Conservation (phyloP, 257 asterid species). For the Knoxia roxburghii region DNA sequence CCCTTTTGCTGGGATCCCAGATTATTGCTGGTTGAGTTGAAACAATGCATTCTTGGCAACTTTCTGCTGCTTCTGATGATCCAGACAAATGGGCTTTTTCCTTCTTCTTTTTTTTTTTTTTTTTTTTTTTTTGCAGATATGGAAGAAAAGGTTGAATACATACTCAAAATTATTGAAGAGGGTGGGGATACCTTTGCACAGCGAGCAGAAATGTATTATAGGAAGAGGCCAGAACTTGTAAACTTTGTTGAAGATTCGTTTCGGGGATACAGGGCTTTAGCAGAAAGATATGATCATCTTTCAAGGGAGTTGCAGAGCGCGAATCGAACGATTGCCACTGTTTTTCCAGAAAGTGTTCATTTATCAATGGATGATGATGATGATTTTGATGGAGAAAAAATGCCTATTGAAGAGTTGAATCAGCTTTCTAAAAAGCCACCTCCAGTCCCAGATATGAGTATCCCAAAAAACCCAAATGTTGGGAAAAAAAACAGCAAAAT, state of each 20-base stretch:
- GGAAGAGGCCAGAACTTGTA: slow-evolving; percentile 48
- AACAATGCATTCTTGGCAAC: not conserved
- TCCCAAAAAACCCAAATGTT: slow-evolving; percentile 20
- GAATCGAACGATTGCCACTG: slow-evolving; percentile 42
- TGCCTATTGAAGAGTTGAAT: slow-evolving; percentile 6
- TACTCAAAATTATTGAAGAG: slow-evolving; percentile 43
- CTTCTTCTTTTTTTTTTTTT: no score
- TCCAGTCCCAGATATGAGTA: slow-evolving; percentile 24
- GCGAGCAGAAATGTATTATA: slow-evolving; percentile 55
- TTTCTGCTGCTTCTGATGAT: not conserved
- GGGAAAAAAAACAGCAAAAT: slow-evolving; percentile 16
- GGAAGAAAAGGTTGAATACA: slow-evolving; percentile 52
- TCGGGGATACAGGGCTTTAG: slow-evolving; percentile 47
- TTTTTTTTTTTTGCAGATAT: slow-evolving; percentile 31
- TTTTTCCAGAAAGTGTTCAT: slow-evolving; percentile 39
- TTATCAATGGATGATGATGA: slow-evolving; percentile 37
- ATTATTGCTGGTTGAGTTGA: not conserved
- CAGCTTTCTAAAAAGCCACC: slow-evolving; percentile 16
- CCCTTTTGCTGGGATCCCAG: not conserved
- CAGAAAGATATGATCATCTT: slow-evolving; percentile 52
- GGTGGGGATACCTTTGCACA: slow-evolving; percentile 52
- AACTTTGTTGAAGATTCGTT: slow-evolving; percentile 48
- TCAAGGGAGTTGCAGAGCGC: slow-evolving; percentile 51
- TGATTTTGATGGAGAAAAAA: slow-evolving; percentile 20
- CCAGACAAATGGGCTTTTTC: no score